A percentile compares a stretch with the other conserved stretches of the same genome.
phyloP scores from a whole-genome alignment of 306 rosid species.

The Cicer bijugum region DNA sequence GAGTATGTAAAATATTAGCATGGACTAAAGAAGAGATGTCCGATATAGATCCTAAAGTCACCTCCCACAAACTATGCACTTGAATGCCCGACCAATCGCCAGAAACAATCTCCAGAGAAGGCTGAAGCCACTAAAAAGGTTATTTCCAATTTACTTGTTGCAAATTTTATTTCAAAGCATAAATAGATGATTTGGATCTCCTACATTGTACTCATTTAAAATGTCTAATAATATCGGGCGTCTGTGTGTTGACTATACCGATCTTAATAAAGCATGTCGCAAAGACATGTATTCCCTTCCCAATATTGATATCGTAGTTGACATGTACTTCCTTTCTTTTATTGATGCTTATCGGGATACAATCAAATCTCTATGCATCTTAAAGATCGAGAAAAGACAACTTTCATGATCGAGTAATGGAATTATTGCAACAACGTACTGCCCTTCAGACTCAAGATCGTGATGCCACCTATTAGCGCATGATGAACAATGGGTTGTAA shows the following conservation, averaged over 20 bases:
- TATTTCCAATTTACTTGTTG: no score
- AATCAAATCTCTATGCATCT: background rate
- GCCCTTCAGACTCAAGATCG: background rate
- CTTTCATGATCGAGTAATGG: background rate
- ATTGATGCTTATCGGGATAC: background rate
- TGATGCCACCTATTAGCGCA: background rate
- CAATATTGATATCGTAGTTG: no score
- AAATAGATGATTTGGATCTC: background rate
- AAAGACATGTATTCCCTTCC: no score
- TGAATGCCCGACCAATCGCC: no score
- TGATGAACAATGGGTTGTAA: background rate
- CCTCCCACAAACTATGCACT: no score
- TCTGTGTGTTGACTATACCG: background rate
- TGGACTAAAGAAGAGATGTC: no score
- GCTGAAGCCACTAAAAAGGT: no score
- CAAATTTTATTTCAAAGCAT: no score
- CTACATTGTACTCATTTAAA: background rate
- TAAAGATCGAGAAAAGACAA: background rate
- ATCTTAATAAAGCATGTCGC: background rate
- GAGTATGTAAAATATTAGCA: no score
- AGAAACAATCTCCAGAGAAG: no score
- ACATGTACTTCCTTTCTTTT: background rate
- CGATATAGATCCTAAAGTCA: no score
- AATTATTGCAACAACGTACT: background rate
- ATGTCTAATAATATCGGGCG: background rate